Percentiles rank a stretch among this genome's conserved stretches.
Evolutionary conservation across 805 yeast species (phyloP).

Genomic region (Hanseniaspora occidentalis): DNA sequence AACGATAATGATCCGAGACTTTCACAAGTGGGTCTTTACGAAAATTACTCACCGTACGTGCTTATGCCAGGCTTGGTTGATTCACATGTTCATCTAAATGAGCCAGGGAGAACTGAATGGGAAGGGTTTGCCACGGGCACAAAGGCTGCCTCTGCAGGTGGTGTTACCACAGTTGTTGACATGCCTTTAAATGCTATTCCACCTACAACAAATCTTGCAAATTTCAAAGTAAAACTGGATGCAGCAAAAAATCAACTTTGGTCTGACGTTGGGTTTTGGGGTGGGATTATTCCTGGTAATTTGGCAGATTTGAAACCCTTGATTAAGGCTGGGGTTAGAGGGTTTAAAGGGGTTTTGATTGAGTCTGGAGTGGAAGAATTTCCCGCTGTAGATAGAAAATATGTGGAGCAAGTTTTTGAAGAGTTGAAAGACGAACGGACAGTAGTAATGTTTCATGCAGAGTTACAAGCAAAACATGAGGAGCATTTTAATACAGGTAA

Average conservation of each 20-base stretch:
- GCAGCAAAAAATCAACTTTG: slow-evolving; percentile 78
- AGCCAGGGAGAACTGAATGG: slow-evolving; percentile 98
- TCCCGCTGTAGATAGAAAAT: slow-evolving; percentile 59
- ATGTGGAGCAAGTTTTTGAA: slow-evolving; percentile 33
- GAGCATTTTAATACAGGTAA: slow-evolving; percentile 13
- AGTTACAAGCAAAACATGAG: slow-evolving; percentile 45
- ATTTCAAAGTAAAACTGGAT: slow-evolving; percentile 57
- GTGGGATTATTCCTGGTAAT: slow-evolving; percentile 81
- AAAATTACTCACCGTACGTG: slow-evolving; percentile 48
- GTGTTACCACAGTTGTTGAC: slow-evolving; percentile 89
- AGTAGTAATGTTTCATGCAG: slow-evolving; percentile 86
- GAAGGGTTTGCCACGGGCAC: slow-evolving; percentile 98
- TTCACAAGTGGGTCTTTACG: slow-evolving; percentile 26
- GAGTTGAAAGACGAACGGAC: slow-evolving; percentile 57
- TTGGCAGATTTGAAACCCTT: slow-evolving; percentile 57
- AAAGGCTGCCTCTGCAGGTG: slow-evolving; percentile 88
- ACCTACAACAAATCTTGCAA: slow-evolving; percentile 77
- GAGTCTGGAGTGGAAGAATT: slow-evolving; percentile 96
- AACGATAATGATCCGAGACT: slow-evolving; percentile 30
- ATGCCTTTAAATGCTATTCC: slow-evolving; percentile 96
- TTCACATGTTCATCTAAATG: slow-evolving; percentile 88
- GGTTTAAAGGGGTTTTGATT: slow-evolving; percentile 85
- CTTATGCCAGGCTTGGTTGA: slow-evolving; percentile 88
- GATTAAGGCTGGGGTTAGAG: slow-evolving; percentile 78
- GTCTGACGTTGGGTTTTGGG: slow-evolving; percentile 96